Evolutionary conservation across 2,329 filamentous ascomycete genomes (phyloP), one percentile per base, ranked within the genome.

Genomic region (Cordyceps fumosorosea): DNA sequence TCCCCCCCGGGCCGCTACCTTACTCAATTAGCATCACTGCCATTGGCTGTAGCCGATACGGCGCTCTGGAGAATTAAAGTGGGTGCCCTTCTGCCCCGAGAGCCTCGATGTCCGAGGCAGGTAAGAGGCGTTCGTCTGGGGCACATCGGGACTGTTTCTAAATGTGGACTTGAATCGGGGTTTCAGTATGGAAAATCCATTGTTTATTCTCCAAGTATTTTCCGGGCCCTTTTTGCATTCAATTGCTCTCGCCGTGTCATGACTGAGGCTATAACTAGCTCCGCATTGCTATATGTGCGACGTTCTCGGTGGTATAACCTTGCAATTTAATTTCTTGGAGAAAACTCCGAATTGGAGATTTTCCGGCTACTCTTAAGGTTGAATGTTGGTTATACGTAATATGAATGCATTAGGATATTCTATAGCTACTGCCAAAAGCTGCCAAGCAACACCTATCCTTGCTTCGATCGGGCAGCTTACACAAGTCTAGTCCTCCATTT

Each of bases 1-100:
- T 22, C 1, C 3, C 18, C 29, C 24, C 18, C 24, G 5, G 44
- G n/a, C 24, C 22, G 22, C 10, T 29, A 29, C 29, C 45, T 48
- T 51, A 45, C 26, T 42, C 34, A 58, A 62, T 57, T 62, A 62
- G 37, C 54, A 22, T 37, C 37, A 37, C 54, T 62, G 48, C 54
- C 24, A 62, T 62, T 62, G 60, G 60, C 48, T 32, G 12, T 8
- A 34, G 45, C 18, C 22, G 45, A 20, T n/a, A 20, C 16, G 16
- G 26, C 20, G 11, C 8, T 8, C n/a, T 26, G 50, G 18, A 24
- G 3, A 42, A 50, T 34, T 60, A 53, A 60, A 60, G 50, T 60
- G 58, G 29, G 50, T 8, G 47, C 56, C 8, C 44, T 47, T 8
- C 4, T 20, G 5, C 16, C 44, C 50, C 26, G 50, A 52, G 50